phyloP scores from a whole-genome alignment of 1,284 basidiomycete species.

The Rhizopogon parksii region DNA sequence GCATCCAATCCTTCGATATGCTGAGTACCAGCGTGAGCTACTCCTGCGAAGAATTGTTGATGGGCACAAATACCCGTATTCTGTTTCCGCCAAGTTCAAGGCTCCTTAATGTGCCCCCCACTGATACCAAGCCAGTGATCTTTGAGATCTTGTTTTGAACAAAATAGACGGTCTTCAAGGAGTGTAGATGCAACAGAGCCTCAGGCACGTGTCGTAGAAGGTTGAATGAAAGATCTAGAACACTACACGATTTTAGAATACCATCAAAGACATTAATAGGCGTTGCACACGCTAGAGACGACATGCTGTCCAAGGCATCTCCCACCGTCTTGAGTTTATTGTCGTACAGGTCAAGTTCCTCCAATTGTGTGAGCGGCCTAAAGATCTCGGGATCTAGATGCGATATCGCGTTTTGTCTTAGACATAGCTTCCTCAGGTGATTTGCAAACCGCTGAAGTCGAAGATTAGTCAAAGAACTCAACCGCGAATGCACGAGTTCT shows the following conservation, averaged over 20 bases:
- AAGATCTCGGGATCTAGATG: constrained; percentile 67
- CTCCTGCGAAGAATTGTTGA: constrained; percentile 7
- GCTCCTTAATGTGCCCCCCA: constrained; percentile 66
- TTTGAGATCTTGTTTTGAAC: constrained; percentile 93
- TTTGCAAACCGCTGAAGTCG: constrained; percentile 65
- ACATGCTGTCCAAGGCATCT: constrained; percentile 55
- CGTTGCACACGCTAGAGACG: constrained; percentile 55
- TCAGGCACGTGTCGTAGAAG: constrained; percentile 71
- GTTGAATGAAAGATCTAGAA: constrained; percentile 94
- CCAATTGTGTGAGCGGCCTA: constrained; percentile 58
- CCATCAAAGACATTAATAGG: not conserved
- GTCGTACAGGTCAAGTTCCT: constrained; percentile 94
- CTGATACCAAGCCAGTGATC: constrained; percentile 58
- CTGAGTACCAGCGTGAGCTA: constrained; percentile 32
- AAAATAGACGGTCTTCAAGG: constrained; percentile 80
- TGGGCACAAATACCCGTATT: constrained; percentile 56
- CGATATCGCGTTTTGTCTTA: constrained; percentile 85
- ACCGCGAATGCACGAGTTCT: constrained; percentile 81
- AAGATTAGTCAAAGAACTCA: constrained; percentile 60
- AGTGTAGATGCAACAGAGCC: constrained; percentile 48
- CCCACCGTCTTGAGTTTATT: constrained; percentile 81
- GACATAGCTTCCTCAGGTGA: constrained; percentile 70
- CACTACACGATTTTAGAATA: constrained; percentile 36
- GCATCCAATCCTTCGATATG: constrained; percentile 85
- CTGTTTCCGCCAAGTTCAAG: constrained; percentile 92